Conservation (phyloP, 2,329 filamentous ascomycete species). For the Colletotrichum spinosum region DNA sequence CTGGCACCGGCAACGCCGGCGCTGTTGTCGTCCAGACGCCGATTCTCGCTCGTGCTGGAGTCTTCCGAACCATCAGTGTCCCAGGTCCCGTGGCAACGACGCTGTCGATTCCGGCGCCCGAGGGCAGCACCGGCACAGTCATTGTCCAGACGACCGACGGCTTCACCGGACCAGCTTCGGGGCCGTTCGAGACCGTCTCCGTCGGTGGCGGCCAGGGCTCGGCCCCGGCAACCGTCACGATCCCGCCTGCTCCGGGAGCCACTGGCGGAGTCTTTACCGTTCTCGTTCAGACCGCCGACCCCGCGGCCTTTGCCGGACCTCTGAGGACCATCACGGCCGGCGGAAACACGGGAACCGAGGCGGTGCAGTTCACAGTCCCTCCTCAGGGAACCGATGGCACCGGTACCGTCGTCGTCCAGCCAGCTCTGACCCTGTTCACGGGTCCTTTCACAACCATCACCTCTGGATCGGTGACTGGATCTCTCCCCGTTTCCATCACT, state of each 20-base stretch:
- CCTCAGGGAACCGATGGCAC: slow-evolving; percentile 17
- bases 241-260: slow-evolving; percentile 9
- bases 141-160: slow-evolving; percentile 22
- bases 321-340: slow-evolving; percentile 26
- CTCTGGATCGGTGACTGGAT: slow-evolving; percentile 20
- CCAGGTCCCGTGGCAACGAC: slow-evolving; percentile 18
- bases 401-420: slow-evolving; percentile 26
- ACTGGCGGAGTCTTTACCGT: slow-evolving; percentile 5
- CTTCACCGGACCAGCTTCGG: slow-evolving; percentile 16
- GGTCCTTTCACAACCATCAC: slow-evolving; percentile 33
- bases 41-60: not conserved
- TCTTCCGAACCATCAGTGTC: slow-evolving; percentile 16
- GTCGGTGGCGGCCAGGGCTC: slow-evolving; percentile 14
- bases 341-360: slow-evolving; percentile 9
- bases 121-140: slow-evolving; percentile 21
- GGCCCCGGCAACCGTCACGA: slow-evolving; percentile 12
- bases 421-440: slow-evolving; percentile 15
- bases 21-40: slow-evolving; percentile 26
- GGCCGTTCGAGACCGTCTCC: slow-evolving; percentile 16
- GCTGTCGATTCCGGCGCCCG: slow-evolving; percentile 17
- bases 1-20: slow-evolving; percentile 17
- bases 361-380: slow-evolving; percentile 24
- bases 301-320: slow-evolving; percentile 13
- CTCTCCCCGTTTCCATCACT: slow-evolving; percentile 20
- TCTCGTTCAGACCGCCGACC: slow-evolving; percentile 10